These are phyloP conservation scores for Carpinus fangiana DNA, from an alignment of 306 rosid genomes.

Conservation along the genomic window DNA sequence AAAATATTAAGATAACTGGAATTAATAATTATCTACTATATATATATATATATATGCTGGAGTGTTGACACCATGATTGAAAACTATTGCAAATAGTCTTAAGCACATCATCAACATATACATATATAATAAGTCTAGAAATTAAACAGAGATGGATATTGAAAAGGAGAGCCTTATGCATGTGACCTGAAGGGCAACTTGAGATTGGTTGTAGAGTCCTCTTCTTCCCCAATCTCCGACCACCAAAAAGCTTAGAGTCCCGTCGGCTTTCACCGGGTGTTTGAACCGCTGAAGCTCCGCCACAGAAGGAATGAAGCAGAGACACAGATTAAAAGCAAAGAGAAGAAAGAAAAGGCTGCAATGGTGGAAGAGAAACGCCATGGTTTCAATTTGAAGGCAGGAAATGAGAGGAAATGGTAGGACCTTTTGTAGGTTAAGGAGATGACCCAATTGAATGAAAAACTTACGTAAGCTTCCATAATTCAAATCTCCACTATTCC, in stretches of 20 bases:
- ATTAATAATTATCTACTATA: too few species aligned
- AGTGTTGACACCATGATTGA: too few species aligned
- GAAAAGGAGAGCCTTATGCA: background rate
- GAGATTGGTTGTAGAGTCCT: conserved; percentile 60
- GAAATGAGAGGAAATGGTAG: background rate
- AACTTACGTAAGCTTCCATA: too few species aligned
- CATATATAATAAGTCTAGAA: too few species aligned
- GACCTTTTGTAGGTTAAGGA: too few species aligned
- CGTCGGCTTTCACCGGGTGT: conserved; percentile 39
- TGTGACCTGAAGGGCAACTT: conserved; percentile 58
- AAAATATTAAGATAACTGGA: too few species aligned
- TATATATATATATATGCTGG: too few species aligned
- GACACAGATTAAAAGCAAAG: background rate
- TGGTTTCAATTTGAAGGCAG: background rate
- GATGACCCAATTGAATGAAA: too few species aligned
- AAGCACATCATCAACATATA: too few species aligned
- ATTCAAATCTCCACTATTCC: background rate
- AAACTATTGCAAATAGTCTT: too few species aligned
- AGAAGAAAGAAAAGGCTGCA: background rate
- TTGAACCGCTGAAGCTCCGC: conserved; percentile 29
- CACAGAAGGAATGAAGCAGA: conserved; percentile 9
- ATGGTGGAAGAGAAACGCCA: background rate
- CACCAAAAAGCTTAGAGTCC: conserved; percentile 53
- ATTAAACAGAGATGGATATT: background rate
- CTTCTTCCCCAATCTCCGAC: conserved; percentile 82